Evolutionary conservation across 768 basidiomycete genomes (phyloP).

Genomic region (Royoungia palumana): DNA sequence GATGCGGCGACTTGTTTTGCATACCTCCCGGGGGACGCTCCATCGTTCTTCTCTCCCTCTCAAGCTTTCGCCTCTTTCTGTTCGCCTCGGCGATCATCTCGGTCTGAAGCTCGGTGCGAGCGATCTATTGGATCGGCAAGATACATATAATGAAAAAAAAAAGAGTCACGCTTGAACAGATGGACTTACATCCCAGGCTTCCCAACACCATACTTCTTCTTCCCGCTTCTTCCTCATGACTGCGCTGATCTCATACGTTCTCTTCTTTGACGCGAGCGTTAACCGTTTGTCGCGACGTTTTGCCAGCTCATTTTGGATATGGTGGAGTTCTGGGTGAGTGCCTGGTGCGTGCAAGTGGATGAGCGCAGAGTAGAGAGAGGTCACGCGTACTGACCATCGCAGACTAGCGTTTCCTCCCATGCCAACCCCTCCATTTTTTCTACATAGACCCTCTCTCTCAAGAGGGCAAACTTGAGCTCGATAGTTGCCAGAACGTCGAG

Average conservation of each 20-base stretch:
- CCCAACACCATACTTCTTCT: conserved; percentile 80
- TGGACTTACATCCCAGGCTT: conserved; percentile 79
- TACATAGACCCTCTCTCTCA: conserved; percentile 84
- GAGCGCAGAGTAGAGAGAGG: neutral
- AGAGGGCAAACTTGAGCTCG: conserved; percentile 87
- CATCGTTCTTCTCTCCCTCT: conserved; percentile 75
- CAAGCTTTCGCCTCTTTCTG: conserved; percentile 77
- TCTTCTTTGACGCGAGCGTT: conserved; percentile 73
- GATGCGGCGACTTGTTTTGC: neutral
- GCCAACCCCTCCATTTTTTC: conserved; percentile 92
- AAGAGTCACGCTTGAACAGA: conserved; percentile 1
- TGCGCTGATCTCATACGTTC: conserved; percentile 63
- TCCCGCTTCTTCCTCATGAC: conserved; percentile 58
- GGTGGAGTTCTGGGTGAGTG: conserved; percentile 81
- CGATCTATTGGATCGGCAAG: conserved; percentile 43
- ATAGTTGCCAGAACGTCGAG: conserved; percentile 85
- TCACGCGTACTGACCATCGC: conserved; percentile 54
- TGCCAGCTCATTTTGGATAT: conserved; percentile 75
- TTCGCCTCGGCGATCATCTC: conserved; percentile 90
- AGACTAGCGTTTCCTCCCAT: conserved; percentile 81
- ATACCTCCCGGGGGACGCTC: conserved; percentile 76
- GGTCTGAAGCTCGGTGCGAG: conserved; percentile 76
- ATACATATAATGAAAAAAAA: conserved; percentile 2
- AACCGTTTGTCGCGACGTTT: conserved; percentile 78
- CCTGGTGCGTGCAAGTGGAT: conserved; percentile 40